phyloP scores from a whole-genome alignment of 371 early-diverging fungal genomes.

The Actinomortierella ambigua region DNA sequence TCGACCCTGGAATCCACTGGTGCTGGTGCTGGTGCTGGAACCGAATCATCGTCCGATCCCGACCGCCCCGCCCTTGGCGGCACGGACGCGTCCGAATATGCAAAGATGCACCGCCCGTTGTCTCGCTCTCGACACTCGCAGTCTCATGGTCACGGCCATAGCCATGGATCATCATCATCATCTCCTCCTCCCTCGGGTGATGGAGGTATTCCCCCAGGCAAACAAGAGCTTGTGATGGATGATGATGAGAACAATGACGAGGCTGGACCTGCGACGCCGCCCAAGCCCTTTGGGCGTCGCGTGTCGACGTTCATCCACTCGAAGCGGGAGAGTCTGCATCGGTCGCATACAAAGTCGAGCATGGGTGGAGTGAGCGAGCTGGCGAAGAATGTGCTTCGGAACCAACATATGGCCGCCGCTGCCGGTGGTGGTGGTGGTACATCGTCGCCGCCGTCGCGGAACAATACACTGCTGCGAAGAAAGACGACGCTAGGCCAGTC shows the following conservation, averaged over 20 bases:
- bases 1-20: background rate
- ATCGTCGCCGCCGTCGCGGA: no score
- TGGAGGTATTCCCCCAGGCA: no score
- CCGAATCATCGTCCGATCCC: background rate
- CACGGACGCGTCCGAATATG: constrained; percentile 42
- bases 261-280: no score
- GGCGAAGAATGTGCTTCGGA: constrained; percentile 39
- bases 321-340: constrained; percentile 30
- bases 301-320: no score
- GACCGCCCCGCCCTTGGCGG: constrained; percentile 30
- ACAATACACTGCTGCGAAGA: no score
- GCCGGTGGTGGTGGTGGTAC: no score
- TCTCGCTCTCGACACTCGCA: no score
- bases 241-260: no score
- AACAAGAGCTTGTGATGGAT: no score
- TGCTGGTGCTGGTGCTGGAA: background rate
- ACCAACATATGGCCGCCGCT: no score
- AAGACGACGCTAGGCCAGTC: no score
- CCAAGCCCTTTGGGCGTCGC: no score
- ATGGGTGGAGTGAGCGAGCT: constrained; percentile 23
- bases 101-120: constrained; percentile 36
- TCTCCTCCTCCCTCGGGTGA: constrained; percentile 9
- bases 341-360: constrained; percentile 19
- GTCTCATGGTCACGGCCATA: constrained; percentile 2
- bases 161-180: constrained; percentile 4